phyloP scores from a whole-genome alignment of 306 rosid genomes.

The Lagenaria siceraria region DNA sequence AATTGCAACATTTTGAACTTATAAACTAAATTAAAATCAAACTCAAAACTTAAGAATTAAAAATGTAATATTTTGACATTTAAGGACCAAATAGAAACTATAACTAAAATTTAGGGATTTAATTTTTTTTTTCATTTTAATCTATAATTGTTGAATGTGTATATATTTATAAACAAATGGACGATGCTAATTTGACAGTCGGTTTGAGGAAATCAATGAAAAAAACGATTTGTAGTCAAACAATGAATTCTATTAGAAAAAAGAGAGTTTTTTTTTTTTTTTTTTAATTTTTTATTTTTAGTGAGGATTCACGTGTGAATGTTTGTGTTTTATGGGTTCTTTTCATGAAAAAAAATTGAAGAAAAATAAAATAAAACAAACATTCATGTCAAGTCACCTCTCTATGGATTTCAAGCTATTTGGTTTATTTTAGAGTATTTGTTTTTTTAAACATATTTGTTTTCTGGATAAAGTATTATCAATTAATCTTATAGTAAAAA shows the following conservation, averaged over 20 bases:
- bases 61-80: too few species aligned
- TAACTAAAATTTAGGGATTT: too few species aligned
- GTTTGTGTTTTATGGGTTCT: conserved; percentile 4
- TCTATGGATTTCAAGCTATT: neutral
- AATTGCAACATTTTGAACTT: too few species aligned
- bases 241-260: neutral
- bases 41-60: too few species aligned
- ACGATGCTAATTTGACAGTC: conserved; percentile 3
- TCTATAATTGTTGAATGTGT: neutral
- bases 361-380: neutral
- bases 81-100: too few species aligned
- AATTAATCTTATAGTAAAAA: too few species aligned
- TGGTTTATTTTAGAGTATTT: neutral
- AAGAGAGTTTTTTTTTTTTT: neutral
- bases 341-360: too few species aligned
- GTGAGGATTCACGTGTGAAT: conserved; percentile 3
- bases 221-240: conserved; percentile 1
- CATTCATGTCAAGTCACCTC: neutral
- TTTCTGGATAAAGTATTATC: too few species aligned
- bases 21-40: too few species aligned
- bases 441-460: neutral
- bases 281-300: neutral
- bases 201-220: conserved; percentile 1
- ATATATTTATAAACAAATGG: neutral
- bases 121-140: neutral